These are phyloP conservation scores for Collybia nuda DNA, from an alignment of 768 basidiomycete genomes.

Conservation along the genomic window DNA sequence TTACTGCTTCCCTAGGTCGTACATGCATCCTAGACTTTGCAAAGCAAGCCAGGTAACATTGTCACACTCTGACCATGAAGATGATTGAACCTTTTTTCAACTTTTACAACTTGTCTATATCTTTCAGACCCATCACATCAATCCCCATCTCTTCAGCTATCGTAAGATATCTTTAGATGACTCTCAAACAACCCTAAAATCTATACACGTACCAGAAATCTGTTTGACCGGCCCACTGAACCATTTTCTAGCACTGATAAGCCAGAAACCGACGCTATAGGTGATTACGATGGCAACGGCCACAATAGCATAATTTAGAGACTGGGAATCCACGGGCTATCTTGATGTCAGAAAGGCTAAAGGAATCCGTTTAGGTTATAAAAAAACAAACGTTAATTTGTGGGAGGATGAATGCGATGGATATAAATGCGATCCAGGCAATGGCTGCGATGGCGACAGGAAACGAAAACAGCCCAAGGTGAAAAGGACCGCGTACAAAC, in stretches of 20 bases:
- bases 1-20: no score
- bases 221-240: conserved; percentile 71
- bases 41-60: no score
- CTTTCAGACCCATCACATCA: conserved; percentile 26
- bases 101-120: no score
- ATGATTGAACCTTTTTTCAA: no score
- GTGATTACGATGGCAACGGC: conserved; percentile 71
- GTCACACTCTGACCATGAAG: no score
- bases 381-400: conserved; percentile 51
- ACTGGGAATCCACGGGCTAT: conserved; percentile 67
- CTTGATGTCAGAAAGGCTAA: background rate
- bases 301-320: conserved; percentile 74
- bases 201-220: conserved; percentile 45
- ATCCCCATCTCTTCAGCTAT: conserved; percentile 50
- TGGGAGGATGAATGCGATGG: conserved; percentile 73
- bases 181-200: background rate
- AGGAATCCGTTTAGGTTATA: background rate
- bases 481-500: conserved; percentile 71
- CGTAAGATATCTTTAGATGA: background rate
- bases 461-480: conserved; percentile 63
- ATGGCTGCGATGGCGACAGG: conserved; percentile 57
- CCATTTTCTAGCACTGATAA: conserved; percentile 70
- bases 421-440: conserved; percentile 71
- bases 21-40: no score
- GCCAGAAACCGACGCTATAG: conserved; percentile 70